Evolutionary conservation across 306 rosid genomes (phyloP).

Genomic region (Cicer chorassanicum): DNA sequence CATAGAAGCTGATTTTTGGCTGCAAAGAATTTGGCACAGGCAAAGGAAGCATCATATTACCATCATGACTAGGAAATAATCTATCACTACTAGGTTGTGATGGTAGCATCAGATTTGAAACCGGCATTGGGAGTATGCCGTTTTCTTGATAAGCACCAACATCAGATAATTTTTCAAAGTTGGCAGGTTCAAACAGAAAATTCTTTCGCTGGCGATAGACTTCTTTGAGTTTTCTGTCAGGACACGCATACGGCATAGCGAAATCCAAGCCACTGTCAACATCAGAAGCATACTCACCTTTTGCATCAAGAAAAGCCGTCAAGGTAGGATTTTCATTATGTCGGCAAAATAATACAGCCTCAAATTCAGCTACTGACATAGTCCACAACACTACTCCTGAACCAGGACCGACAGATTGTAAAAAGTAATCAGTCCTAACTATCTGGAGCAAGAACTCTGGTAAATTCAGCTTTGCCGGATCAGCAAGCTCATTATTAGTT

Average conservation of each 20-base stretch:
- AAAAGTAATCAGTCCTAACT: conserved; percentile 69
- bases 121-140: conserved; percentile 44
- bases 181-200: conserved; percentile 48
- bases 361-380: conserved; percentile 67
- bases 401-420: conserved; percentile 55
- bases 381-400: conserved; percentile 69
- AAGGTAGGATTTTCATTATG: conserved; percentile 29
- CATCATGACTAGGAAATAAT: conserved; percentile 35
- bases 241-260: conserved; percentile 69
- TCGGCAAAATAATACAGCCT: conserved; percentile 65
- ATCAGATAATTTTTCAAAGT: conserved; percentile 42
- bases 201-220: conserved; percentile 57
- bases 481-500: conserved; percentile 51
- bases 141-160: conserved; percentile 30
- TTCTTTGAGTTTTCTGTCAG: conserved; percentile 48
- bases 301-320: conserved; percentile 40
- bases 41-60: conserved; percentile 39
- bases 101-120: conserved; percentile 50
- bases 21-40: conserved; percentile 11
- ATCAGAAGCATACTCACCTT: conserved; percentile 45
- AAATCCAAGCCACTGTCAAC: conserved; percentile 53
- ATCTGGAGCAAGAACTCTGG: conserved; percentile 57
- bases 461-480: conserved; percentile 40
- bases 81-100: conserved; percentile 35
- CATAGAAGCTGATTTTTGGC: conserved; percentile 36